Base-by-base conservation (phyloP, 208 protist species). In the Leishmania amazonensis region DNA sequence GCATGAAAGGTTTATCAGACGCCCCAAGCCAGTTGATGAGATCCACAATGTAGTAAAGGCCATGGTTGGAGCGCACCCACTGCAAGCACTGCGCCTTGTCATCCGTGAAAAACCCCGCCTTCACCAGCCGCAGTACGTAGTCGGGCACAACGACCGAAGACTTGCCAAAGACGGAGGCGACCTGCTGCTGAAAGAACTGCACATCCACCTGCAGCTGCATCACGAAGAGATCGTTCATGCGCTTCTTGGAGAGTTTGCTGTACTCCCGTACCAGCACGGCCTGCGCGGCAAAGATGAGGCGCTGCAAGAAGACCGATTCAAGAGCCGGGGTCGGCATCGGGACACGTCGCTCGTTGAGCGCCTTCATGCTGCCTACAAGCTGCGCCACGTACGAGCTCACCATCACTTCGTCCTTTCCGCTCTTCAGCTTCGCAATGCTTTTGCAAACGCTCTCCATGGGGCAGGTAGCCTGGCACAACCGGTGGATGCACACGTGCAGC, bases 201-300 rank as follows among this genome's bases (percentile, higher is more conserved):
- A 86, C 90, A 54, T 97, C 94, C 21, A 97, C 92, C 85, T 92
- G 90, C 40, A 97, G 79, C 89, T 95, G 90, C 94, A 96, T 96
- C 53, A 96, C 91, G 42, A 92, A 82, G 49, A 91, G 81, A 78
- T 96, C 93, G 53, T 49, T 91, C 72, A 91, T 81, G 75, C 90
- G 90, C 81, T 92, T 92, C 83, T 92, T 93, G 65, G 81, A 81
- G 24, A 96, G 88, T 80, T 96, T 96, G 75, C 77, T 82, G 87
- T 96, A 96, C 83, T 95, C 93, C 13, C 88, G 90, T 64, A 96
- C 83, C 2, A 96, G 81, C 21, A 83, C 87, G 21, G 83, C 80
- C 85, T 97, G 93, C 38, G 89, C 90, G 17, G 90, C 87, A 71
- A 96, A 97, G 49, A 96, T 80, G 70, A 96, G 85, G 42, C 89